Evolutionary conservation across 73 alveolate genomes (phyloP), one percentile per base, ranked within the genome.

Genomic region (Symbiodinium pilosum): DNA sequence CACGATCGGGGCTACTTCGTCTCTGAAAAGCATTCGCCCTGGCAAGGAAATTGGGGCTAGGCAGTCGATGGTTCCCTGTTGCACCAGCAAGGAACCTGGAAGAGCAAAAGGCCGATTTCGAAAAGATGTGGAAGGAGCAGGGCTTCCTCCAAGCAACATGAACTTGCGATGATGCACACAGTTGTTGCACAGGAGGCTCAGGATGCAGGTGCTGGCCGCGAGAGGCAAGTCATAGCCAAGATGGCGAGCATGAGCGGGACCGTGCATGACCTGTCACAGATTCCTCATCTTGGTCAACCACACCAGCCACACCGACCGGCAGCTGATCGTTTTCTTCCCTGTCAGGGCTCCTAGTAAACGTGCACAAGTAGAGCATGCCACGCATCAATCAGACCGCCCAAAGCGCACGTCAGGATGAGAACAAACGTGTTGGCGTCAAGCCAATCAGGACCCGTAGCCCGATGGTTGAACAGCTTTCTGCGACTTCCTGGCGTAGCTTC

Each of bases 381-480:
- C 59, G 59, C 59, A 47, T 6, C 59, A 9, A 14, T 9, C 21
- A 6, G 6, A 9, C 59, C 59, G 6, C 73, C n/a, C 34, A 56
- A 56, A 56, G 73, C 77, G 36, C 77, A 24, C 32, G 16, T 69
- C 81, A 68, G 97, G 98, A 77, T 34, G 98, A 93, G 64, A 75
- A 44, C 92, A 93, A 93, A 71, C 98, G 98, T 14, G 98, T 93
- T n/a, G 98, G 98, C 11, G 98, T 93, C 39, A 93, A 93, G 44
- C 98, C 98, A 21, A 93, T 93, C 98, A 73, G 98, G 98, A 43
- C 98, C 32, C 43, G 43, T 8, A 47, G 51, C 36, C 26, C 26
- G 71, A 21, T 6, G 6, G 77, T 64, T 14, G 59, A 47, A 6
- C 14, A 47, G 14, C 21, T 47, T 47, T 47, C n/a, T n/a, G n/a